Evolutionary conservation across 2,329 filamentous ascomycete species (phyloP), one percentile per base, ranked within the genome.

Genomic region (Raffaelea ambrosiae): DNA sequence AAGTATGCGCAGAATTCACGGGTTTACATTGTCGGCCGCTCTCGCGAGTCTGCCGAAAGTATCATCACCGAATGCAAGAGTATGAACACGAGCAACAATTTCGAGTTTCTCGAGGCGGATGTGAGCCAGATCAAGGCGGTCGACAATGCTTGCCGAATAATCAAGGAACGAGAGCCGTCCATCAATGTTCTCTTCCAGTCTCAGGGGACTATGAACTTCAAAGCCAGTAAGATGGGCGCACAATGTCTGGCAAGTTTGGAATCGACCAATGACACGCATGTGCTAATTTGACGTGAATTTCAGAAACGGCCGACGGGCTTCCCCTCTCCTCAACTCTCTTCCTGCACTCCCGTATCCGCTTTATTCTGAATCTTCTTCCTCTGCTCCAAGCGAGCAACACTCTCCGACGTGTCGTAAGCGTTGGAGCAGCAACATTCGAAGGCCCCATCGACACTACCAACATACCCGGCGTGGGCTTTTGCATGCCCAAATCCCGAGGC

Each of bases 291-390:
- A 33, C 31, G 16, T 9, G 9, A 16, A 33, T 33, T 41, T 40
- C 5, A 76, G 79, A 81, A 51, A 81, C 77, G 0, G 45, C 63
- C 0, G 81, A 85, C 60, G 76, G 75, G 3, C 64, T 85, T 2
- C 69, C 77, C 45, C 65, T 69, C 23, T 67, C 71, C 29, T 67
- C 71, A 21, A 66, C 72, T 8, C 66, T 83, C 16, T 65, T 67
- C 19, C 76, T 74, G 61, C 82, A 83, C 61, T 68, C 73, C 4
- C 79, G 79, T 19, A 69, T 74, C 52, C 75, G 76, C 36, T 76
- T 82, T 55, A 67, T 74, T 13, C 49, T 68, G 40, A 78, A 80
- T 47, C 69, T 84, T 1, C 70, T 82, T 9, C 79, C 80, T 0
- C 66, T 73, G 0, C 66, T 84, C 2, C 63, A 65, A 11, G 58